phyloP scores from a whole-genome alignment of 441 rosid species.

The Erodium texanum region DNA sequence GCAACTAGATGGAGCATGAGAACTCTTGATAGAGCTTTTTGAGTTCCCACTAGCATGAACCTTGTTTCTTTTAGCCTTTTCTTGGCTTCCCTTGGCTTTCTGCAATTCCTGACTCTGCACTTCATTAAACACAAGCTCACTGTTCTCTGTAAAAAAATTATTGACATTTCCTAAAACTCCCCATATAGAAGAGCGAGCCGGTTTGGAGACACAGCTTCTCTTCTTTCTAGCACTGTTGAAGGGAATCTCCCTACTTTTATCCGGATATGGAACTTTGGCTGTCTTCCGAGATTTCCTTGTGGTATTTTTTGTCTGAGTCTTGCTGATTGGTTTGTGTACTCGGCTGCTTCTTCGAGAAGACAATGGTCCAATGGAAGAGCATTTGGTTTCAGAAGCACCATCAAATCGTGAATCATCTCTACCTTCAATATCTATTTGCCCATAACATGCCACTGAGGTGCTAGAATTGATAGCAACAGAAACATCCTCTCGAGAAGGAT shows the following conservation, averaged over 20 bases:
- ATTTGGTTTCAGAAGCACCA: conserved; percentile 34
- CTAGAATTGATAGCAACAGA: conserved; percentile 26
- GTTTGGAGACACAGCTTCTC: conserved; percentile 60
- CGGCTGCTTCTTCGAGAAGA: conserved; percentile 39
- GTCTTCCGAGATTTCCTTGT: conserved; percentile 34
- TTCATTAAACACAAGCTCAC: conserved; percentile 31
- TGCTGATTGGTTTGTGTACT: conserved; percentile 35
- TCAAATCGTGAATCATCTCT: conserved; percentile 30
- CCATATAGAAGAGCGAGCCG: conserved; percentile 60
- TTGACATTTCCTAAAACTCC: conserved; percentile 47
- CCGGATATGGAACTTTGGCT: conserved; percentile 27
- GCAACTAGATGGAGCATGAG: conserved; percentile 33
- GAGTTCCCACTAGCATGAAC: conserved; percentile 24
- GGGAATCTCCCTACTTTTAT: conserved; percentile 27
- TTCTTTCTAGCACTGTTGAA: conserved; percentile 47
- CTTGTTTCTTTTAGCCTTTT: conserved; percentile 30
- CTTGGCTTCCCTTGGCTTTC: conserved; percentile 30
- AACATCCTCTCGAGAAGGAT: conserved; percentile 6
- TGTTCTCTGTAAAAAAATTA: conserved; percentile 32
- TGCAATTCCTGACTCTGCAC: conserved; percentile 28
- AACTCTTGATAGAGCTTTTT: conserved; percentile 29
- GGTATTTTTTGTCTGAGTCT: conserved; percentile 34
- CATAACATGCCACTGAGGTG: conserved; percentile 26
- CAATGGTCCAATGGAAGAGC: conserved; percentile 26
- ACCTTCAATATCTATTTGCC: conserved; percentile 30